Base-by-base conservation (phyloP, 768 basidiomycete genomes). In the Tylopilus subfusipes region DNA sequence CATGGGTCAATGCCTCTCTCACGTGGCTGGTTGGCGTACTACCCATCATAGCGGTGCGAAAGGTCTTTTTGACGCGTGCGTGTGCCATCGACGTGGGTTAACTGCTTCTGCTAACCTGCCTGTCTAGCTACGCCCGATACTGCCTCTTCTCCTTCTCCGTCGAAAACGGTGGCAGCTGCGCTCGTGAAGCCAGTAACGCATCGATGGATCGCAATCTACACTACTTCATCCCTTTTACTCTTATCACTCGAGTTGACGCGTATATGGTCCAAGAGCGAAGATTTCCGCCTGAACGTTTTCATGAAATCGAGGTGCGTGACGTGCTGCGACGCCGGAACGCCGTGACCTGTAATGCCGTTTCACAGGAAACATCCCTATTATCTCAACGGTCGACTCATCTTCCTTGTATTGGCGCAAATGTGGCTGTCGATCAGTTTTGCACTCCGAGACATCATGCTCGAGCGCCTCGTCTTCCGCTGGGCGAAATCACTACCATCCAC, bases 361-460 rank as follows among this genome's bases (percentile, higher is more conserved):
- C n/a, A 42, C 56, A 89, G 87, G 63, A 89, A 86, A 69, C 86
- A 90, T 55, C 87, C 86, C 0, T 81, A 82, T 58, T 84, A 88
- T 62, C 74, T 90, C 21, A 89, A 89, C 50, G 86, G 86, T 1
- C 80, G 81, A 18, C 70, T 88, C 6, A 57, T 90, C 9, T 87
- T 86, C 63, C 65, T 88, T 18, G 49, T 82, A 24, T 58, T 80
- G 44, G 76, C 82, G 0, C 88, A 90, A 63, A 11, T 75, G 3
- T 70, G 72, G 39, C 62, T 78, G 10, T 81, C 82, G 0, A 40
- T 71, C 8, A 71, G 74, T 2, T 88, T 78, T 56, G 68, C 76
- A 2, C 64, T 86, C 21, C 77, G 88, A 8, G 82, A 80, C 31
- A 67, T 84, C n/a, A 77, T 88, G 68, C 73, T 79, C 1, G 87